Evolutionary conservation across 1,139 yeast species (phyloP), one percentile per base, ranked within the genome.

Genomic region (Kurtzmaniella quercitrusa): DNA sequence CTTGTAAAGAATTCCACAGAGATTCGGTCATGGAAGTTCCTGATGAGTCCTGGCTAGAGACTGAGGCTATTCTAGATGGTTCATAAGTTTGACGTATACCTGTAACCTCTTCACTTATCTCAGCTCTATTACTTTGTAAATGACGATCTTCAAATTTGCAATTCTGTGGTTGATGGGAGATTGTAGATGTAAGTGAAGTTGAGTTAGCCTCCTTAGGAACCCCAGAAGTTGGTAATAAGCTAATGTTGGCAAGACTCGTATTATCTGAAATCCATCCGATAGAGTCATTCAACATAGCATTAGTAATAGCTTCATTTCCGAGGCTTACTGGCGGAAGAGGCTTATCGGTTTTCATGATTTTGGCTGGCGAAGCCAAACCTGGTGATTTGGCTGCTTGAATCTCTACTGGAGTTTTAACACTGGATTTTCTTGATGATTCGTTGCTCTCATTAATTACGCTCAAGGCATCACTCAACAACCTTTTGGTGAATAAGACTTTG

Each of bases 401-500:
- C 9, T 12, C 30, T 26, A 11, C n/a, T 14, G n/a, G 9, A 9
- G 12, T 14, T 9, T 30, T 30, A 5, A 30, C 17, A 30, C 34
- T 30, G 6, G 71, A 55, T 12, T 46, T 47, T 48, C 74, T 55
- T 3, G 73, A 65, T 11, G 54, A 59, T 22, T 53, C 58, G 36
- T 53, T 51, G 33, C 57, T 63, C 47, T 72, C 78, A 49, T 71
- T 76, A 32, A 72, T 71, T 14, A 70, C 62, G 51, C 78, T 72
- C 44, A 72, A 60, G 39, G 66, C 74, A 48, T 70, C 74, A 2
- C 47, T 47, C 2, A 50, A 44, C 20, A 30, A 36, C 9, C 33
- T 36, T 33, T 37, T 44, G 2, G 43, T 23, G 19, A 39, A 42
- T 16, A 35, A 22, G 15, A 40, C 40, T 22, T 42, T 36, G 11